Evolutionary conservation across 129 eudicot species (phyloP), one percentile per base, ranked within the genome.

Genomic region (Artemisia argyi): DNA sequence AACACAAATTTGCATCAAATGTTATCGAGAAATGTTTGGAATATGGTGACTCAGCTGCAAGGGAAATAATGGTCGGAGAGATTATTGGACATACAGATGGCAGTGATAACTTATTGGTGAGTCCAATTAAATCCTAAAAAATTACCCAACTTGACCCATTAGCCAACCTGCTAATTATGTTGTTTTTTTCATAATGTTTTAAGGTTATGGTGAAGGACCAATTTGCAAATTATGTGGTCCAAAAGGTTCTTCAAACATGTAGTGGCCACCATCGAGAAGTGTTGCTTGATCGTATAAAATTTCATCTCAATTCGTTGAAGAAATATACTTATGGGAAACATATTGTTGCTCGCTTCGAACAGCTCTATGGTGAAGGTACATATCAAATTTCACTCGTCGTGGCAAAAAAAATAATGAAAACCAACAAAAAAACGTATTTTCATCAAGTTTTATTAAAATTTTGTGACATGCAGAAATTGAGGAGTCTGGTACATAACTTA

Each of bases 161-260:
- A 4, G 19, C 20, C 17, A 3, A 4, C 6, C 46, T 22, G n/a
- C n/a, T 44, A 44, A 19, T 39, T 79, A n/a, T 76, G 69, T 64
- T 64, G 3, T 66, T 58, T 47, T 39, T 39, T 39, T 7, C 46
- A 39, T 72, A 55, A 53, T 46, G 63, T n/a, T 8, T 16, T 17
- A 64, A 89, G 93, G 75, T 84, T 35, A 86, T 89, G 96, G 85
- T 89, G 88, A 89, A 89, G 76, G 96, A 89, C 82, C 90, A 89
- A 73, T 89, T 79, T 71, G 96, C 96, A 79, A 89, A 89, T 74
- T 89, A 89, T 78, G 96, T 89, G 73, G 83, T 89, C 69, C 96
- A 89, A 75, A 89, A 81, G 86, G 84, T 86, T 61, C 84, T 89
- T 72, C 85, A 86, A 71, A 84, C 69, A 61, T 84, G 88, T 61